Evolutionary conservation across 352 stramenopile genomes (phyloP).

Genomic region (Phytopythium mirpurense): DNA sequence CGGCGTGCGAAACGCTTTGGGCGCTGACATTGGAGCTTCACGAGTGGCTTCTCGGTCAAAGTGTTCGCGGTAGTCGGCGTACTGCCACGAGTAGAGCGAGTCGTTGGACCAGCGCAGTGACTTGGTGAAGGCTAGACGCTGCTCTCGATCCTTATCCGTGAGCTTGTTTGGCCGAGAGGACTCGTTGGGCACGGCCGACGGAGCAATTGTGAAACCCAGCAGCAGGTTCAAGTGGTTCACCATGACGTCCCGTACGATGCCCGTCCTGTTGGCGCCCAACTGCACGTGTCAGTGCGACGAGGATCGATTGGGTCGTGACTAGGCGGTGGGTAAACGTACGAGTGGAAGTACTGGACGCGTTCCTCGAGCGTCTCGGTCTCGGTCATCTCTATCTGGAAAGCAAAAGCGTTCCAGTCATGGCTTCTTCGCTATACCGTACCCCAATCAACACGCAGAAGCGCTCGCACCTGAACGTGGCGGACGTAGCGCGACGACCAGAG

Average conservation of each 20-base stretch:
- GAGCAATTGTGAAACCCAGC: constrained; percentile 25
- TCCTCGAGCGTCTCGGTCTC: constrained; percentile 60
- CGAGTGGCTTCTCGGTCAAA: constrained; percentile 17
- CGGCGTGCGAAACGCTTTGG: constrained; percentile 10
- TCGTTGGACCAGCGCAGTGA: constrained; percentile 6
- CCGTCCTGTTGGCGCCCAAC: constrained; percentile 20
- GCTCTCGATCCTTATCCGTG: background rate
- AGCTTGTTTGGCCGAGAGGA: background rate
- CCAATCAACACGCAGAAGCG: no score
- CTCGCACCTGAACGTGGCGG: constrained; percentile 15
- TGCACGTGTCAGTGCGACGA: background rate
- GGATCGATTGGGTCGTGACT: background rate
- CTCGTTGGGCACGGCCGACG: constrained; percentile 5
- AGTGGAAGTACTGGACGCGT: constrained; percentile 65
- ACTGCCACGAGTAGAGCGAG: constrained; percentile 19
- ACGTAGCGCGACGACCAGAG: constrained; percentile 28
- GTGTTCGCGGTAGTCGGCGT: constrained; percentile 28
- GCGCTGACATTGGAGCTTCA: background rate
- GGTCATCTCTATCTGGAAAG: constrained; percentile 52
- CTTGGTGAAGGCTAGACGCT: constrained; percentile 15
- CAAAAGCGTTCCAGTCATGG: no score
- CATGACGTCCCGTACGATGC: constrained; percentile 81
- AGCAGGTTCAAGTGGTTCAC: constrained; percentile 78
- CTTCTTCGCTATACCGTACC: no score
- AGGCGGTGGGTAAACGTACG: constrained; percentile 41